These are phyloP conservation scores for Ceratorhiza oryzae-sativae DNA, from an alignment of 1,284 basidiomycete genomes.

Conservation along the genomic window DNA sequence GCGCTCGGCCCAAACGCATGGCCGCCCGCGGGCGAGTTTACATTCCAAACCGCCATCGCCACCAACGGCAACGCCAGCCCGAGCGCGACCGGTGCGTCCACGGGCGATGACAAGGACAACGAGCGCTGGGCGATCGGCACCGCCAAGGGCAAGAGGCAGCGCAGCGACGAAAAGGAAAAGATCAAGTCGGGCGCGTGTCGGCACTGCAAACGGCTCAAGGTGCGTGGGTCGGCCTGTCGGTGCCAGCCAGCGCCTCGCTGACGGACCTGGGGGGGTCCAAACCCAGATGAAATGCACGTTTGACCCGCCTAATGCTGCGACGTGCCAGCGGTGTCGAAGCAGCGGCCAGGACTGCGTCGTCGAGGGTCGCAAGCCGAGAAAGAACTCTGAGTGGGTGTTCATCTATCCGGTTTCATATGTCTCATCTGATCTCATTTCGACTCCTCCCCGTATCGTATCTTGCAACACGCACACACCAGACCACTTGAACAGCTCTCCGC, in stretches of 20 bases:
- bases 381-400: constrained; percentile 30
- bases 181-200: constrained; percentile 76
- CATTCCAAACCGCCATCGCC: not conserved
- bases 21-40: not conserved
- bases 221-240: constrained; percentile 50
- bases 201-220: constrained; percentile 84
- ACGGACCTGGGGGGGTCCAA: no score
- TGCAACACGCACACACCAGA: no score
- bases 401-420: not conserved
- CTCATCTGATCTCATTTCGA: not conserved
- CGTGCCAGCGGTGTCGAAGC: constrained; percentile 54
- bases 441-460: no score
- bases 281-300: constrained; percentile 81
- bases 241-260: no score
- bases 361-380: constrained; percentile 74
- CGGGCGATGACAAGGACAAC: not conserved
- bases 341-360: constrained; percentile 72
- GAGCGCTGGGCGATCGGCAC: constrained; percentile 6
- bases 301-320: constrained; percentile 65
- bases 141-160: constrained; percentile 1
- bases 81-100: not conserved
- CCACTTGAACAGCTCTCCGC: constrained; percentile 21
- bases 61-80: not conserved
- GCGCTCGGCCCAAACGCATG: not conserved
- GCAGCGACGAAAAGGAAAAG: constrained; percentile 11